Percentiles rank a stretch among this genome's conserved stretches.
phyloP scores from a whole-genome alignment of 2,329 filamentous ascomycete species.

The Gaeumannomyces tritici region DNA sequence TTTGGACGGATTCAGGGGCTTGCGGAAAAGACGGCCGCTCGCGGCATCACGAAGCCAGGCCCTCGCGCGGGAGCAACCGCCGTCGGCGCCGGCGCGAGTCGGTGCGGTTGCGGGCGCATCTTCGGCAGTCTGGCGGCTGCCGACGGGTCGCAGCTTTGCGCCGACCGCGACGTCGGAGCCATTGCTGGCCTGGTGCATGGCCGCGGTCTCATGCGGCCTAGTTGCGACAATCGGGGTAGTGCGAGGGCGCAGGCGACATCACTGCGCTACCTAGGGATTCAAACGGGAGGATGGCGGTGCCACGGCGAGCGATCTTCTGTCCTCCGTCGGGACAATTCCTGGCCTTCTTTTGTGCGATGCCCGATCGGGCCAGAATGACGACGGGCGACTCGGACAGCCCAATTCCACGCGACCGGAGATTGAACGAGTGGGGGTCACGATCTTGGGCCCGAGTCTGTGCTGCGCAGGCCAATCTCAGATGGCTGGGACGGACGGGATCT shows the following conservation, averaged over 20 bases:
- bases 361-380: background rate
- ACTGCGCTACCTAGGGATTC: background rate
- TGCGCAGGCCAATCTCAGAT: background rate
- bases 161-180: background rate
- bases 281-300: too few species aligned
- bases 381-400: background rate
- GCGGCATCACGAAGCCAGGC: conserved; percentile 1
- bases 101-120: background rate
- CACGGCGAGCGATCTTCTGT: background rate
- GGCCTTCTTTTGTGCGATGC: background rate
- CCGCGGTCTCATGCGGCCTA: background rate
- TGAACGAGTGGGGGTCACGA: background rate
- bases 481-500: too few species aligned
- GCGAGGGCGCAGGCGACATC: background rate
- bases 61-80: background rate
- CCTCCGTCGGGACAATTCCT: background rate
- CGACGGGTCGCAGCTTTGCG: background rate
- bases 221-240: background rate
- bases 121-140: background rate
- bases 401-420: background rate
- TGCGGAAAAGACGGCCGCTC: conserved; percentile 5
- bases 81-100: background rate
- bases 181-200: background rate
- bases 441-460: background rate
- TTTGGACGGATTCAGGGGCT: conserved; percentile 13